phyloP scores from a whole-genome alignment of 192 early-diverging fungal genomes.

The Podila epigama region DNA sequence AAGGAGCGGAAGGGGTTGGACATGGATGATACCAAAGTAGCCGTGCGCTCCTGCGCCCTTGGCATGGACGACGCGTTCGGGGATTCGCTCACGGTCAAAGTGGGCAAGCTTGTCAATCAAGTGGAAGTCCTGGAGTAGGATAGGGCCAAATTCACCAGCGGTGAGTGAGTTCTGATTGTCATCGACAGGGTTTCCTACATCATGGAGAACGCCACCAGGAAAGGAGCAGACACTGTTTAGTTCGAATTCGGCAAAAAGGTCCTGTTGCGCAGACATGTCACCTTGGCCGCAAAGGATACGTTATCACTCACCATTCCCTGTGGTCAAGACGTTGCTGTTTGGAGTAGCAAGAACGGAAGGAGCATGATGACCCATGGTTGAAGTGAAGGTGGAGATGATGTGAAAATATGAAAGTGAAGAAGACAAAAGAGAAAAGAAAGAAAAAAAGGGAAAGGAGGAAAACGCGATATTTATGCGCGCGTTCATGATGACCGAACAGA shows the following conservation, averaged over 20 bases:
- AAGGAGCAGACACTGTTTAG: not conserved
- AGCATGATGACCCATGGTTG: slow-evolving; percentile 35
- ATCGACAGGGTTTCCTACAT: slow-evolving; percentile 69
- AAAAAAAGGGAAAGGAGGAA: no score
- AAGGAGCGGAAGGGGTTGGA: no score
- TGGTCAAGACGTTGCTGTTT: slow-evolving; percentile 39
- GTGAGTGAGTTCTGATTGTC: slow-evolving; percentile 72
- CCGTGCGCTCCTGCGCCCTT: slow-evolving; percentile 87
- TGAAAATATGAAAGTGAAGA: not conserved
- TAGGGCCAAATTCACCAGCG: slow-evolving; percentile 63
- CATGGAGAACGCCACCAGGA: slow-evolving; percentile 50
- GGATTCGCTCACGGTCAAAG: slow-evolving; percentile 88
- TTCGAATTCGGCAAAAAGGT: not conserved
- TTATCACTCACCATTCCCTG: slow-evolving; percentile 45
- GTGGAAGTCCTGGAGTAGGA: slow-evolving; percentile 72
- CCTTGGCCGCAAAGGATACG: not conserved
- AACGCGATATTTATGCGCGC: no score
- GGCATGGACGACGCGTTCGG: slow-evolving; percentile 89
- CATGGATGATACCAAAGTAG: slow-evolving; percentile 62
- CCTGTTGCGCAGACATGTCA: not conserved
- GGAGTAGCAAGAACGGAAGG: slow-evolving; percentile 44
- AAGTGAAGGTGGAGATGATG: not conserved
- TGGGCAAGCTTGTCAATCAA: slow-evolving; percentile 78
- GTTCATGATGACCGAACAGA: no score
- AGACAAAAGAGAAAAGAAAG: slow-evolving; percentile 2